Evolutionary conservation across 257 asterid genomes (phyloP).

Genomic region (Solanum bukasovii): DNA sequence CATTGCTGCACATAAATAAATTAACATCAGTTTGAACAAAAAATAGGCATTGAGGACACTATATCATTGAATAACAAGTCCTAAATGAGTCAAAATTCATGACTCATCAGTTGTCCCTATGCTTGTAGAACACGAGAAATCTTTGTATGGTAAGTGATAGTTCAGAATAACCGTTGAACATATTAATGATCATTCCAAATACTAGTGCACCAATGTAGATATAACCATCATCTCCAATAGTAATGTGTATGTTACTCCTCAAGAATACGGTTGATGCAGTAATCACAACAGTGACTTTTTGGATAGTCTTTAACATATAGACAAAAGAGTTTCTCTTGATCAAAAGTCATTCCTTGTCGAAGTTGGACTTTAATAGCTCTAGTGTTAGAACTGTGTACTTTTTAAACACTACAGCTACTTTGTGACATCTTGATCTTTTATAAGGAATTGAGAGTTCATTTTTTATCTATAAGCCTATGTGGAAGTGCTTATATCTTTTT

Average conservation of each 20-base stretch:
- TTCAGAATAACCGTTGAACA: conserved; percentile 52
- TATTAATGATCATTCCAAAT: conserved; percentile 31
- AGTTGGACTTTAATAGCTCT: conserved; percentile 49
- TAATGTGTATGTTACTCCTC: conserved; percentile 28
- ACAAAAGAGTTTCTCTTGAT: conserved; percentile 57
- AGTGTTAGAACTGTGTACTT: conserved; percentile 26
- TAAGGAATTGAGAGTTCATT: conserved; percentile 49
- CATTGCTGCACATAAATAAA: too few species aligned
- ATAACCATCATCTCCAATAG: conserved; percentile 34
- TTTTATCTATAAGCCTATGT: conserved; percentile 20
- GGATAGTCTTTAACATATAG: conserved; percentile 48
- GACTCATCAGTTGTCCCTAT: conserved; percentile 30
- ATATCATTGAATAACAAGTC: too few species aligned
- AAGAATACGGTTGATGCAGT: conserved; percentile 41
- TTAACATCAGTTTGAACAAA: too few species aligned
- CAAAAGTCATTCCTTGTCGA: conserved; percentile 59
- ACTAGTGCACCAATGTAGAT: conserved; percentile 44
- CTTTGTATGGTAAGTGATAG: conserved; percentile 45
- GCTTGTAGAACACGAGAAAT: conserved; percentile 55
- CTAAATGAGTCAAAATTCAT: too few species aligned
- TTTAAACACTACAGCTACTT: conserved; percentile 44
- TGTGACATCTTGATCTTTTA: conserved; percentile 31
- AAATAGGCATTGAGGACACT: too few species aligned
- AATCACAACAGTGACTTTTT: conserved; percentile 43
- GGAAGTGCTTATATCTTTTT: conserved; percentile 35